Base-by-base conservation (phyloP, 495 filamentous ascomycete genomes). In the Penicillium ochrochloron region DNA sequence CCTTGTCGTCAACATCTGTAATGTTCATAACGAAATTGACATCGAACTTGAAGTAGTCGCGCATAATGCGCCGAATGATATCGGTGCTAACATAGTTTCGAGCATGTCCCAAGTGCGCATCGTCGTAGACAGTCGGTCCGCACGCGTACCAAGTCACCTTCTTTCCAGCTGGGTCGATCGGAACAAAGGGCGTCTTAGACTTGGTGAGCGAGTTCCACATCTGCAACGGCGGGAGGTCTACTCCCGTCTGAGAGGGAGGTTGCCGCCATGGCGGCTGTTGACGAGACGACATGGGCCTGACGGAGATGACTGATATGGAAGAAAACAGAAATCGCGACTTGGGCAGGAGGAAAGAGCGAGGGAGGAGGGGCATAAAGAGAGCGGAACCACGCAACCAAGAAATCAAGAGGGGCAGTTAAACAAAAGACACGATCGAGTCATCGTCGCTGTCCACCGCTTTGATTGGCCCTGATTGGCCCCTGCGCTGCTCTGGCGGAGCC, bases 21-120 rank as follows among this genome's bases (percentile, higher is more conserved):
- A 96, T 91, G 76, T 99, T 99, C 90, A 96, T 94, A 52, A 97
- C 92, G 82, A 97, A 97, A 48, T 89, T 85, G 60, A 98, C 87
- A 35, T 93, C 82, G 74, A 89, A 97, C 50, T 86, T 86, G 73
- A 97, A 97, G 76, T 96, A 94, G 72, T 96, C 89, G 65, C 81
- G 76, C 78, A 98, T 79, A 66, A 97, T 92, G 69, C 95, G 85
- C 41, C 94, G 86, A 63, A 98, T 88, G 51, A 99, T 95, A 76
- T 98, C 95, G 17, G 92, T 96, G 34, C 87, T 90, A 58, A 97
- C 91, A 89, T 97, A 97, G 78, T 97, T 99, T 58, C 93, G 82
- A 12, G 92, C 92, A 78, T 97, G 94, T 25, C 94, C 94, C 42
- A 97, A 76, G 85, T 97, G 92, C 61, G 90, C 85, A 77, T 92